Evolutionary conservation across 306 rosid species (phyloP).

Genomic region (Quercus alba): DNA sequence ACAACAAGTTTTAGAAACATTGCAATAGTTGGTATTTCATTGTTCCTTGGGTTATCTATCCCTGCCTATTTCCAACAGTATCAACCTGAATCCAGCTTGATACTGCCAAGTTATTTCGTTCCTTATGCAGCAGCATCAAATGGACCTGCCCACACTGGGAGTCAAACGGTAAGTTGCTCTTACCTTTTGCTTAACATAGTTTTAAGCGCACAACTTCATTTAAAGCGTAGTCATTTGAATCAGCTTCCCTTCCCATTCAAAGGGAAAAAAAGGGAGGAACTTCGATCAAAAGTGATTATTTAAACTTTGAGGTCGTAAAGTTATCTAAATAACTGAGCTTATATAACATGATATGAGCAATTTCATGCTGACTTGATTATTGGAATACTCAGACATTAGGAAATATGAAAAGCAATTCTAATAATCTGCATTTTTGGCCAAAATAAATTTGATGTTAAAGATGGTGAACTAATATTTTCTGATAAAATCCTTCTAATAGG

Average conservation of each 20-base stretch:
- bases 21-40: constrained; percentile 71
- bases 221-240: neutral
- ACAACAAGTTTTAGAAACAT: constrained; percentile 78
- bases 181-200: neutral
- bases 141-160: constrained; percentile 74
- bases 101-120: constrained; percentile 81
- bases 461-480: too few species aligned
- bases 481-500: too few species aligned
- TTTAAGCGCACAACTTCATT: neutral
- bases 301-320: neutral
- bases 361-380: neutral
- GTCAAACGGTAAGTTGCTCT: constrained; percentile 49
- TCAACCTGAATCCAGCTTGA: constrained; percentile 59
- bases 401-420: neutral
- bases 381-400: neutral
- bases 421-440: neutral
- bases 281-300: neutral
- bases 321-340: neutral
- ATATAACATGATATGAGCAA: neutral
- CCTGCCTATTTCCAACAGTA: constrained; percentile 94
- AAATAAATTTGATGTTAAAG: too few species aligned
- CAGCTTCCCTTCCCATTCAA: neutral
- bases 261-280: neutral
- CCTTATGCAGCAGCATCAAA: constrained; percentile 87
- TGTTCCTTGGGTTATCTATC: constrained; percentile 91